These are phyloP conservation scores for Gentiana dahurica DNA, from an alignment of 257 asterid genomes.

Conservation along the genomic window DNA sequence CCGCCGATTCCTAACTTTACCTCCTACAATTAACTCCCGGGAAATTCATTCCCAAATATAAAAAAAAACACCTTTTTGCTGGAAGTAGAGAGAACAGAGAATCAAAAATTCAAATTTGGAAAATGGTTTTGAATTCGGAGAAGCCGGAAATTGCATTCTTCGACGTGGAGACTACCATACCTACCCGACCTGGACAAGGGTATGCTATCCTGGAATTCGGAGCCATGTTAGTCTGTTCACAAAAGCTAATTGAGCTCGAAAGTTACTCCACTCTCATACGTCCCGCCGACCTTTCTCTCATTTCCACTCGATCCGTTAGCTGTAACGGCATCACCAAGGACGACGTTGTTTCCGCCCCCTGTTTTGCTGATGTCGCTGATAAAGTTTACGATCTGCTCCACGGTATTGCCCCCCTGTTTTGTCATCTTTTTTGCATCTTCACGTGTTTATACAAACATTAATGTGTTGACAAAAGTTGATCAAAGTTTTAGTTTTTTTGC, in stretches of 20 bases:
- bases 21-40: too few relatives aligned
- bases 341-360: slow-evolving; percentile 60
- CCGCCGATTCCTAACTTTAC: too few relatives aligned
- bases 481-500: too few relatives aligned
- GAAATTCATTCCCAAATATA: too few relatives aligned
- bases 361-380: slow-evolving; percentile 69
- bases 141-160: slow-evolving; percentile 80
- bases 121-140: slow-evolving; percentile 27
- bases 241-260: slow-evolving; percentile 74
- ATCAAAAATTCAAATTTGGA: too few relatives aligned
- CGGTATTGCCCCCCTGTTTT: slow-evolving; percentile 25
- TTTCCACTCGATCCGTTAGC: slow-evolving; percentile 64
- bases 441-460: too few relatives aligned
- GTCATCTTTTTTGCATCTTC: too few relatives aligned
- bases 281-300: slow-evolving; percentile 60
- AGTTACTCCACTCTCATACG: slow-evolving; percentile 66
- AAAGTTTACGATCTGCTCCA: slow-evolving; percentile 66
- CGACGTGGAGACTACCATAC: slow-evolving; percentile 88
- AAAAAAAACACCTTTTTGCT: too few relatives aligned
- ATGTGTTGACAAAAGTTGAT: too few relatives aligned
- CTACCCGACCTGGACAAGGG: slow-evolving; percentile 64
- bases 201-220: slow-evolving; percentile 78
- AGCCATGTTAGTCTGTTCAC: slow-evolving; percentile 83
- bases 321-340: slow-evolving; percentile 68
- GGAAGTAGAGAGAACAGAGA: too few relatives aligned